phyloP scores from a whole-genome alignment of 1,284 basidiomycete species.

The Trichosporon asahii region DNA sequence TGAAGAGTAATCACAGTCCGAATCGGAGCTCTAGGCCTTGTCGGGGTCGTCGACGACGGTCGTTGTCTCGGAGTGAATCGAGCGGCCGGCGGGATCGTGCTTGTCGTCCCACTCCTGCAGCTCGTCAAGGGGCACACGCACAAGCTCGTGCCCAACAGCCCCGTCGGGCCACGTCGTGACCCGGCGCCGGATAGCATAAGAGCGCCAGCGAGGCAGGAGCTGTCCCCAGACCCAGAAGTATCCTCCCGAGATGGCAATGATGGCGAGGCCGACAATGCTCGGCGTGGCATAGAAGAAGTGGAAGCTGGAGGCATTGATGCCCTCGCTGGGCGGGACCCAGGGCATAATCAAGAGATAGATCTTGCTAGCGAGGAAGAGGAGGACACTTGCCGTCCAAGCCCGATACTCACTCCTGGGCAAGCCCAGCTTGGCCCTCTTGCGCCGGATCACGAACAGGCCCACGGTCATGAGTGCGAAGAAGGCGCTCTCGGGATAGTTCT shows the following conservation, averaged over 20 bases:
- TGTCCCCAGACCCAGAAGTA: slow-evolving; percentile 51
- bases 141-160: slow-evolving; percentile 25
- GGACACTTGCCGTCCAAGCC: slow-evolving; percentile 50
- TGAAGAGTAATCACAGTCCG: no score
- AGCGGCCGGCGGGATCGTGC: slow-evolving; percentile 23
- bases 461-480: slow-evolving; percentile 53
- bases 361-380: slow-evolving; percentile 52
- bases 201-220: slow-evolving; percentile 41
- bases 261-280: slow-evolving; percentile 39
- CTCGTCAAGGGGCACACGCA: slow-evolving; percentile 26
- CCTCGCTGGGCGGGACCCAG: slow-evolving; percentile 51
- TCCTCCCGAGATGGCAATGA: slow-evolving; percentile 36
- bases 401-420: slow-evolving; percentile 51
- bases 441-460: slow-evolving; percentile 54
- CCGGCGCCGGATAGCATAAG: slow-evolving; percentile 46
- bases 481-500: slow-evolving; percentile 53
- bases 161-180: slow-evolving; percentile 42
- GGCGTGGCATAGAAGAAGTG: slow-evolving; percentile 51
- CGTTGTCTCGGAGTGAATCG: background rate
- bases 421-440: slow-evolving; percentile 47
- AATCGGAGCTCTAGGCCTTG: background rate
- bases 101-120: slow-evolving; percentile 27
- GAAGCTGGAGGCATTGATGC: slow-evolving; percentile 36
- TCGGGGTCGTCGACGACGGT: background rate
- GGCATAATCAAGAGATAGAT: slow-evolving; percentile 57